These are phyloP conservation scores for Pseudogymnoascus sp. DNA, from an alignment of 2,329 filamentous ascomycete species.

Conservation along the genomic window DNA sequence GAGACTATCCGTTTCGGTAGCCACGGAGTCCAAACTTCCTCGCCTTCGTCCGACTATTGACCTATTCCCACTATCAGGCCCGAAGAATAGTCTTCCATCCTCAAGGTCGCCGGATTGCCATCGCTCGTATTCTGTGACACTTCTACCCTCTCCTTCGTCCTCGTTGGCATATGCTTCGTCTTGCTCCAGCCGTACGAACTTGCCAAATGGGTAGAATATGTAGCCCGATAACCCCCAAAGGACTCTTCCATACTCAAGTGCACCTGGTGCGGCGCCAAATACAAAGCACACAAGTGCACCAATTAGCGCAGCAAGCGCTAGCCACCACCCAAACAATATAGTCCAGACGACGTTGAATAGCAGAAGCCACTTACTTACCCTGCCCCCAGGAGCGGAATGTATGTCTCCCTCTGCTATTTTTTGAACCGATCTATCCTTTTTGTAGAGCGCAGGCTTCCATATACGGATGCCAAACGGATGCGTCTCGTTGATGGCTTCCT, in stretches of 20 bases:
- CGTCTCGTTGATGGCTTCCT: conserved; percentile 96
- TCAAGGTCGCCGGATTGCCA: conserved; percentile 98
- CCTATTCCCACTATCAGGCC: conserved; percentile 58
- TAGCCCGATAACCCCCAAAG: conserved; percentile 80
- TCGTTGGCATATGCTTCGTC: conserved; percentile 93
- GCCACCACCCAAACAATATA: conserved; percentile 91
- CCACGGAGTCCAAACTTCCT: conserved; percentile 76
- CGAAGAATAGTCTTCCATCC: conserved; percentile 92
- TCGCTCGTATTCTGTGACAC: conserved; percentile 97
- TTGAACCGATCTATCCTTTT: conserved; percentile 93
- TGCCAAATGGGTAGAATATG: conserved; percentile 92
- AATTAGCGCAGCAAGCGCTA: conserved; percentile 65
- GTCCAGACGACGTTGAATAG: conserved; percentile 91
- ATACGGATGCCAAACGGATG: conserved; percentile 98
- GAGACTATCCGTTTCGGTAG: conserved; percentile 82
- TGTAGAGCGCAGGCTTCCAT: conserved; percentile 98
- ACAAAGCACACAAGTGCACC: conserved; percentile 73
- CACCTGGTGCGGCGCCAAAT: conserved; percentile 71
- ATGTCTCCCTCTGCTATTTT: conserved; percentile 95
- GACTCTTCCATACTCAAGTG: conserved; percentile 75
- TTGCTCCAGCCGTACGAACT: conserved; percentile 86
- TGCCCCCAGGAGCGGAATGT: conserved; percentile 84
- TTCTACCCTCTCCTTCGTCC: conserved; percentile 89
- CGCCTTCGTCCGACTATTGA: conserved; percentile 81
- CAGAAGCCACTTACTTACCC: conserved; percentile 75